Evolutionary conservation across 202 grass and related monocot genomes (phyloP), one percentile per base, ranked within the genome.

Genomic region (Zoysia matrella): DNA sequence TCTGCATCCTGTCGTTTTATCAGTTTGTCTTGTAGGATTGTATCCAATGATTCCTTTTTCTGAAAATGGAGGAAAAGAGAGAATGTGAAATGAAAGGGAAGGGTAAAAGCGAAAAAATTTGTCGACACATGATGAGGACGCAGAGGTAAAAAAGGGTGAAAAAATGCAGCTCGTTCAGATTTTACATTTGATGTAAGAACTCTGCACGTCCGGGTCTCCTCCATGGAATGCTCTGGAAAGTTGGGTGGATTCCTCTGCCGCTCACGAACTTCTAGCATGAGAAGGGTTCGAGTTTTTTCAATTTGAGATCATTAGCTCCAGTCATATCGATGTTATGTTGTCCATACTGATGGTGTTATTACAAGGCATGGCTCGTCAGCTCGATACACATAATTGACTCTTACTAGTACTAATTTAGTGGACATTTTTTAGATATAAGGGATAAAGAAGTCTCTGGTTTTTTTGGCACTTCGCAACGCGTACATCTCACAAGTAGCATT

Each of bases 11-110:
- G 40, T 89, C 43, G 77, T 81, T 85, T 85, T 81, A 36, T 36
- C 30, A 36, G 30, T 36, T 36, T 36, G 30, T 36, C 30, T 36
- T 36, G 30, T 36, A 36, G 30, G 0, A 36, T 36, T 36, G 30
- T 36, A 36, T 36, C 30, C 30, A 36, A 36, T 36, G 30, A 36
- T 85, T 89, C 87, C 78, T 66, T 81, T 11, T 72, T 81, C 65
- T 51, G 10, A 8, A 15, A 57, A 18, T 14, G 16, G 53, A 11
- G 47, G 65, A 18, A 13, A 64, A 4, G 10, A 14, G 47, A 63
- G 5, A 54, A 36, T 65, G 14, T 55, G 67, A 71, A 65, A 16
- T 18, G 14, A 1, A 46, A 78, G 45, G 60, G 45, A 52, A 54
- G 11, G 22, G 54, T 75, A 49, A 78, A 80, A 70, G 43, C 18